Conservation (phyloP, 1,139 yeast genomes). For the Hemisphaericaspora lyxosophila region DNA sequence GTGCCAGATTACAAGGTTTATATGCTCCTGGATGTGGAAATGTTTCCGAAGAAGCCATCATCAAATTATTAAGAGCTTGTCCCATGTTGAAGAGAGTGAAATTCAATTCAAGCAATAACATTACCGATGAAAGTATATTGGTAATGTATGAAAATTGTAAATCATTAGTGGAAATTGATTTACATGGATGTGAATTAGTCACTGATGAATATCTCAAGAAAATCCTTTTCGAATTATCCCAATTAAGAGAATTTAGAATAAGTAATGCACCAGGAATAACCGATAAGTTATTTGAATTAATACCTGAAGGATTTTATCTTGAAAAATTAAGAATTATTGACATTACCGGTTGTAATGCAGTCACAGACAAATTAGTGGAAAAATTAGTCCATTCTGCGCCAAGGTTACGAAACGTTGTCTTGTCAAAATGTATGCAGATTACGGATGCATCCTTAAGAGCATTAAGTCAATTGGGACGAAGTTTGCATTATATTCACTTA, state of each 20-base stretch:
- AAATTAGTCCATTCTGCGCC: slow-evolving; percentile 78
- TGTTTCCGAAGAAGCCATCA: slow-evolving; percentile 67
- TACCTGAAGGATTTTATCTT: slow-evolving; percentile 44
- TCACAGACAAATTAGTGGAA: slow-evolving; percentile 79
- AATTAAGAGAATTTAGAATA: slow-evolving; percentile 78
- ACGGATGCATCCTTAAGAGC: slow-evolving; percentile 81
- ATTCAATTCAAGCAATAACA: slow-evolving; percentile 66
- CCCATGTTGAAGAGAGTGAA: slow-evolving; percentile 81
- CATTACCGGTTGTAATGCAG: slow-evolving; percentile 78
- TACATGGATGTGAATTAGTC: slow-evolving; percentile 77
- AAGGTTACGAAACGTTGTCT: slow-evolving; percentile 77
- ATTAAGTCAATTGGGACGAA: slow-evolving; percentile 71
- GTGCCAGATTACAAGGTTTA: slow-evolving; percentile 81
- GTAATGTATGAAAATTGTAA: slow-evolving; percentile 70
- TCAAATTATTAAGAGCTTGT: slow-evolving; percentile 59
- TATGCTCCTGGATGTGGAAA: slow-evolving; percentile 83
- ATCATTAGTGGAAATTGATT: slow-evolving; percentile 82
- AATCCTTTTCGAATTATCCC: slow-evolving; percentile 66
- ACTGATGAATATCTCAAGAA: slow-evolving; percentile 60
- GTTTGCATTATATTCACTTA: slow-evolving; percentile 84
- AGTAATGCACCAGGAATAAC: slow-evolving; percentile 72
- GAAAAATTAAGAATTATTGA: slow-evolving; percentile 73
- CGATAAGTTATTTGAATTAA: slow-evolving; percentile 56
- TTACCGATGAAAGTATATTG: slow-evolving; percentile 68
- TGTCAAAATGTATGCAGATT: slow-evolving; percentile 85